Percentiles rank a stretch among this genome's conserved stretches.
phyloP scores from a whole-genome alignment of 768 basidiomycete species.

The Lactarius hengduanensis region DNA sequence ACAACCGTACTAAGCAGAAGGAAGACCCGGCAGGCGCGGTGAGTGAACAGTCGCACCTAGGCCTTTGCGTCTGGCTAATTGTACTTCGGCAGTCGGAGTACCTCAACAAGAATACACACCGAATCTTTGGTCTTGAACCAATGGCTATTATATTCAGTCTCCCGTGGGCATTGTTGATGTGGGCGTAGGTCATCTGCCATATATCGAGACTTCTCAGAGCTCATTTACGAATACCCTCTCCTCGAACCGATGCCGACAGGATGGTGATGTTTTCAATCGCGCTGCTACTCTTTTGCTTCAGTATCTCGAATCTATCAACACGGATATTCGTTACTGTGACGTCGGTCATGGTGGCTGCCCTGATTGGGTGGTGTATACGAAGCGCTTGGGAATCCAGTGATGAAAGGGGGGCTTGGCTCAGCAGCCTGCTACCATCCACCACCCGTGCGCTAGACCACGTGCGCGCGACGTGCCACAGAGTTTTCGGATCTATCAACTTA shows the following conservation, averaged over 20 bases:
- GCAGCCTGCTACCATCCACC: not conserved
- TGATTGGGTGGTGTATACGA: slow-evolving; percentile 14
- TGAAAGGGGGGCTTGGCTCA: not conserved
- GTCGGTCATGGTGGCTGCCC: not conserved
- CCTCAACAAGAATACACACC: slow-evolving; percentile 32
- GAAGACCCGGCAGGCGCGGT: slow-evolving; percentile 31
- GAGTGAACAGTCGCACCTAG: not conserved
- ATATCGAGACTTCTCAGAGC: not conserved
- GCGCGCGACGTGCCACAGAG: not conserved
- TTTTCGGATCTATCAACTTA: not conserved
- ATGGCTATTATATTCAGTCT: slow-evolving; percentile 54
- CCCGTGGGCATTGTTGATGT: slow-evolving; percentile 57
- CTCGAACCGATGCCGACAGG: not conserved
- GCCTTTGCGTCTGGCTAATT: not conserved
- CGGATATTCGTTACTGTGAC: slow-evolving; percentile 6
- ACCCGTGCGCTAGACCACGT: not conserved
- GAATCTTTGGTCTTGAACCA: slow-evolving; percentile 46
- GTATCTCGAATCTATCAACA: slow-evolving; percentile 11
- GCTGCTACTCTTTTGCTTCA: slow-evolving; percentile 20
- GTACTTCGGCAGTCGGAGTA: slow-evolving; percentile 29
- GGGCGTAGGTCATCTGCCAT: slow-evolving; percentile 46
- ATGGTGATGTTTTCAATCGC: slow-evolving; percentile 22
- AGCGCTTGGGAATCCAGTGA: not conserved
- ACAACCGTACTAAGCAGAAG: slow-evolving; percentile 40
- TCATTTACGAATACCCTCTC: not conserved